phyloP scores from a whole-genome alignment of 768 basidiomycete genomes.

The Boletus coccyginus region DNA sequence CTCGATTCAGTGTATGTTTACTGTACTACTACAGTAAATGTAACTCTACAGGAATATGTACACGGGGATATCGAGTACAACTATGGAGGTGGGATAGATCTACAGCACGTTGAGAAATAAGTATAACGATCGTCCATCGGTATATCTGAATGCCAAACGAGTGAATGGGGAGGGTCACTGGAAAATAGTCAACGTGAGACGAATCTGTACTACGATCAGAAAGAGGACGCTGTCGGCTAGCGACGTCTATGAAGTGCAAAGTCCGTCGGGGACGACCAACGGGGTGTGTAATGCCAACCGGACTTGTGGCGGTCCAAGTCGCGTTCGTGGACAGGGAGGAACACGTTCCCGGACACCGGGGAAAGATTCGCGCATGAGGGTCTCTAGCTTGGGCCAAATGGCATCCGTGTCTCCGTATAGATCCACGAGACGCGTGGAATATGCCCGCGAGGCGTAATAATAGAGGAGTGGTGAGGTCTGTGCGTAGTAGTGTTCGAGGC shows the following conservation, averaged over 20 bases:
- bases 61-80: slow-evolving; percentile 8
- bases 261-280: slow-evolving; percentile 9
- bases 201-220: neutral
- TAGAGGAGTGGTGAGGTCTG: slow-evolving; percentile 76
- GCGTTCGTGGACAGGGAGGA: slow-evolving; percentile 19
- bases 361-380: slow-evolving; percentile 50
- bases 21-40: slow-evolving; percentile 9
- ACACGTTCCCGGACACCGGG: slow-evolving; percentile 52
- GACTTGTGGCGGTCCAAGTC: slow-evolving; percentile 18
- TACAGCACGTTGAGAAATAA: slow-evolving; percentile 20
- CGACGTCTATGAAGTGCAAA: slow-evolving; percentile 10
- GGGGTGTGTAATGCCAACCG: slow-evolving; percentile 9
- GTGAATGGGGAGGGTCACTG: neutral
- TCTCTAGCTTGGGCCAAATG: slow-evolving; percentile 80
- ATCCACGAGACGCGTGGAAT: slow-evolving; percentile 49
- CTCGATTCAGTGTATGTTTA: neutral
- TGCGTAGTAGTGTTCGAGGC: slow-evolving; percentile 72
- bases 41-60: slow-evolving; percentile 3
- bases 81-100: slow-evolving; percentile 11
- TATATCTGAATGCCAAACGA: slow-evolving; percentile 13
- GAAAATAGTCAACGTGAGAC: neutral
- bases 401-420: slow-evolving; percentile 71
- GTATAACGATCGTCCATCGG: neutral
- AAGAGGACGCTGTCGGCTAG: neutral
- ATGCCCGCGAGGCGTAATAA: slow-evolving; percentile 54